phyloP scores from a whole-genome alignment of 306 rosid species.

The Lathyrus tuberosus region DNA sequence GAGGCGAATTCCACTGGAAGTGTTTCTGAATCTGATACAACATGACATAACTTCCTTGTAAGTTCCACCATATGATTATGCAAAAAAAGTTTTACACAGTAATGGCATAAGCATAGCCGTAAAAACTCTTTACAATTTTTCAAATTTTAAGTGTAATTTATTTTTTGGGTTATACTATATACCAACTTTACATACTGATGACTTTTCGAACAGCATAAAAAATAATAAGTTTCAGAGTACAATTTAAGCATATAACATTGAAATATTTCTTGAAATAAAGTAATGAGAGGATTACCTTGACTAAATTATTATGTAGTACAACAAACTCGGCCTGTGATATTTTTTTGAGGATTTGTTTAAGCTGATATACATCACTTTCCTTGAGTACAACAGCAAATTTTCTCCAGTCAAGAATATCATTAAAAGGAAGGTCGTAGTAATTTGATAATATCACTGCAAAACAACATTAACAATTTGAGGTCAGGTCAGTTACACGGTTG shows the following conservation, averaged over 20 bases:
- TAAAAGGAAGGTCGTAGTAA: constrained; percentile 95
- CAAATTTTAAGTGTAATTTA: too few species aligned
- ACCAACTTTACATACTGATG: background rate
- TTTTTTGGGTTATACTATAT: too few species aligned
- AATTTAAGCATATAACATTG: background rate
- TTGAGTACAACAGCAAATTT: constrained; percentile 77
- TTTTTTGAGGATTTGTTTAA: constrained; percentile 78
- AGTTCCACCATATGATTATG: constrained; percentile 14
- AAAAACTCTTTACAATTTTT: too few species aligned
- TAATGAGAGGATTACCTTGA: constrained; percentile 59
- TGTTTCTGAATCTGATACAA: constrained; percentile 82
- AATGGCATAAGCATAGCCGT: too few species aligned
- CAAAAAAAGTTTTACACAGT: too few species aligned
- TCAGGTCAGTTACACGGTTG: constrained; percentile 35
- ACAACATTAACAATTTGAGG: constrained; percentile 41
- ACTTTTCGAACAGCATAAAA: background rate
- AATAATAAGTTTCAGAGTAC: background rate
- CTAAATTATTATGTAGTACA: constrained; percentile 68
- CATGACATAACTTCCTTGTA: constrained; percentile 35
- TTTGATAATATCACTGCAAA: constrained; percentile 88
- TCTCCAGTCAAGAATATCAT: constrained; percentile 90
- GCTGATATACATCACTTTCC: constrained; percentile 83
- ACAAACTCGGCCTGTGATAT: constrained; percentile 71
- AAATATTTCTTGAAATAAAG: constrained; percentile 5
- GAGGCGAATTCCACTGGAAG: constrained; percentile 94